These are phyloP conservation scores for Brassica rapa DNA, from an alignment of 345 rosid species.

Conservation along the genomic window DNA sequence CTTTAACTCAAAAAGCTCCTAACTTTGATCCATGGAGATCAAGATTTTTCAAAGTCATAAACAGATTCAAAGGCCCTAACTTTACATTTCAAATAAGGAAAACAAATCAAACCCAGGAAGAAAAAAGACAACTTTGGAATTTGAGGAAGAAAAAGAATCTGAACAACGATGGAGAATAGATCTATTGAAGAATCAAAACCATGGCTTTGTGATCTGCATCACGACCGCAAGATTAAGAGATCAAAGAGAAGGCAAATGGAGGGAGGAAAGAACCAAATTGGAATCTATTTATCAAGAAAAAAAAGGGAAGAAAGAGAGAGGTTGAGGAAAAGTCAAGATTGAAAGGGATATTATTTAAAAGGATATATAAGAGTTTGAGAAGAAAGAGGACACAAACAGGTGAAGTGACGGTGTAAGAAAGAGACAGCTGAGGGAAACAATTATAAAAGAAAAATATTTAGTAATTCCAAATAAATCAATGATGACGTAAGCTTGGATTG, in stretches of 20 bases:
- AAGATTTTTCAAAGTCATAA: slow-evolving; percentile 5
- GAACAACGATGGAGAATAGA: neutral
- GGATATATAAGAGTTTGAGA: slow-evolving; percentile 21
- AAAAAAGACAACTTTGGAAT: neutral
- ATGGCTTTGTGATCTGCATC: slow-evolving; percentile 11
- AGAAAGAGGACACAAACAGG: slow-evolving; percentile 28
- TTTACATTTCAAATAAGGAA: slow-evolving; percentile 9
- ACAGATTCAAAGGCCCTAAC: slow-evolving; percentile 9
- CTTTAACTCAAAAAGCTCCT: slow-evolving; percentile 20
- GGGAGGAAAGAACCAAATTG: slow-evolving; percentile 21
- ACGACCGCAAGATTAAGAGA: neutral
- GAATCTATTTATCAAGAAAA: neutral
- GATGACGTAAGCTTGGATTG: neutral
- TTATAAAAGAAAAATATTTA: slow-evolving; percentile 20
- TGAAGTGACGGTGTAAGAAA: slow-evolving; percentile 35
- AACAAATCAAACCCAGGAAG: slow-evolving; percentile 26
- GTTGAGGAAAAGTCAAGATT: slow-evolving; percentile 20
- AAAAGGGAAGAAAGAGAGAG: slow-evolving; percentile 10
- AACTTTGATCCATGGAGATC: slow-evolving; percentile 18
- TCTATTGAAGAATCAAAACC: slow-evolving; percentile 13
- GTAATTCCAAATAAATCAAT: neutral
- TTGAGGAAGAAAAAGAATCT: neutral
- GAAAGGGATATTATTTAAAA: slow-evolving; percentile 8
- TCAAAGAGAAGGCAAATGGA: slow-evolving; percentile 2
- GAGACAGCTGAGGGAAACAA: slow-evolving; percentile 33